These are phyloP conservation scores for Colletotrichum abscissum DNA, from an alignment of 2,329 filamentous ascomycete genomes.

Conservation along the genomic window DNA sequence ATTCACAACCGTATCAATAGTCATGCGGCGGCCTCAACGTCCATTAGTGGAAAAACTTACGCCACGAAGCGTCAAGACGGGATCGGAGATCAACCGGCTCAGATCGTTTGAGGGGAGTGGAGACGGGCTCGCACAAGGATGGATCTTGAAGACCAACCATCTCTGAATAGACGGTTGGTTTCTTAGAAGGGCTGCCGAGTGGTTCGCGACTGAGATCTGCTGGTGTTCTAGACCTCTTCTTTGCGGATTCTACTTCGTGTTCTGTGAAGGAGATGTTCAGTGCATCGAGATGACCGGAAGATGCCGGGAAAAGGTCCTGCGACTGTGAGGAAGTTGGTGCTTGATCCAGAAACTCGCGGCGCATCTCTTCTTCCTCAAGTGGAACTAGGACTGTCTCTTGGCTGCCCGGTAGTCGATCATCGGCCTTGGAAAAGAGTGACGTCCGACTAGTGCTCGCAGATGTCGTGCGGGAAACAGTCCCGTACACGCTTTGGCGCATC, in stretches of 20 bases:
- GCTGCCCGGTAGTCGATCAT: neutral
- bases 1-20: too few species aligned
- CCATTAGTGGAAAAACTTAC: neutral
- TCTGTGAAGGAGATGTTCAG: slow-evolving; percentile 14
- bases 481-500: neutral
- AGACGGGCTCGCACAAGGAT: neutral
- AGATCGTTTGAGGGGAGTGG: neutral
- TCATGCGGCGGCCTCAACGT: neutral
- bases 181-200: neutral
- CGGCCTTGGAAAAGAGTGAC: neutral
- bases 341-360: neutral
- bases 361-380: neutral
- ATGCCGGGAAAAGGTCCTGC: slow-evolving; percentile 16
- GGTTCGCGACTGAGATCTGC: neutral
- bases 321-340: neutral
- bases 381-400: slow-evolving; percentile 19
- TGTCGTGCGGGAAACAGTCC: neutral
- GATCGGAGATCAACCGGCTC: slow-evolving; percentile 20
- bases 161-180: neutral
- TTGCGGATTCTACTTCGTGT: neutral
- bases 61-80: slow-evolving; percentile 15
- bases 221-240: neutral
- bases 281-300: slow-evolving; percentile 13
- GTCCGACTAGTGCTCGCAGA: slow-evolving; percentile 12
- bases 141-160: neutral